Base-by-base conservation (phyloP, 495 filamentous ascomycete genomes). In the Penicillium parvum region DNA sequence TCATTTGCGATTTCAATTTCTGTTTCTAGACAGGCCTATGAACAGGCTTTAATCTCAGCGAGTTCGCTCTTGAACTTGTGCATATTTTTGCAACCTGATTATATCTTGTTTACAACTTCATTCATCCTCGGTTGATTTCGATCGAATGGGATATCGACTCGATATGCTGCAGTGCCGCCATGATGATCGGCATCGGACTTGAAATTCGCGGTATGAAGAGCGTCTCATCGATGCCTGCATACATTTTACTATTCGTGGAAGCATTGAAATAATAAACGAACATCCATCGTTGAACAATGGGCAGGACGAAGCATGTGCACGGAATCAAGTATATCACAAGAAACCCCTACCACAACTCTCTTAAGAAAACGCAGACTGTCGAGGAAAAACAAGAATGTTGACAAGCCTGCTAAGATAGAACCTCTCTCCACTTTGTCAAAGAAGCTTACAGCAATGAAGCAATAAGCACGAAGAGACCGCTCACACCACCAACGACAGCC, bases 401-500 rank as follows among this genome's bases (percentile, higher is more conserved):
- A n/a, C n/a, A n/a, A n/a, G n/a, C n/a, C n/a, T n/a, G n/a, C n/a
- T n/a, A n/a, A n/a, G n/a, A n/a, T n/a, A n/a, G n/a, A n/a, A n/a
- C n/a, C n/a, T n/a, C n/a, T n/a, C n/a, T n/a, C n/a, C n/a, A n/a
- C n/a, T n/a, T n/a, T n/a, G n/a, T n/a, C n/a, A n/a, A n/a, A n/a
- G 16, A 33, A 4, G 26, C 22, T 49, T 55, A 61, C 15, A 61
- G 15, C 14, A 61, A 43, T 11, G 54, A 53, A 29, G 54, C 57
- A 35, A 58, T 39, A 22, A 61, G 48, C 55, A 61, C 58, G 40
- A 61, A 61, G 42, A 61, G 26, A 22, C 51, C 54, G 32, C 54
- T 47, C 8, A 53, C 11, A 29, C 57, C 54, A 33, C 51, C 55
- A 4, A 55, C n/a, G 19, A 49, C 50, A 8, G 55, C 7, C 5